phyloP scores from a whole-genome alignment of 2,329 filamentous ascomycete species.

The Penicillium sp. region DNA sequence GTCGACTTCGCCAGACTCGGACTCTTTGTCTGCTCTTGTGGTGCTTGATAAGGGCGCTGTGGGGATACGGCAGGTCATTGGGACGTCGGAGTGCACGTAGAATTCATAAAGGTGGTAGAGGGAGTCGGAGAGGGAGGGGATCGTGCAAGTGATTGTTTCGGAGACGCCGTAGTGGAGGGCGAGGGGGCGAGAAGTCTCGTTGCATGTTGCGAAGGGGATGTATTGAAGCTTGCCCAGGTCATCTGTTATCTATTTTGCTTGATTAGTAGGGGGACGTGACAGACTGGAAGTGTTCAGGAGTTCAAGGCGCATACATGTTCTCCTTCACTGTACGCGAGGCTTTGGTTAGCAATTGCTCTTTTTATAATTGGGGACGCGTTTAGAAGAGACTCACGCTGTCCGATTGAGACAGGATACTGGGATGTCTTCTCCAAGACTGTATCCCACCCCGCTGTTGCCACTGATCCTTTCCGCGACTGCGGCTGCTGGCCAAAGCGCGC shows the following conservation, averaged over 20 bases:
- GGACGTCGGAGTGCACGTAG: conserved; percentile 96
- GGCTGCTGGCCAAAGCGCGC: conserved; percentile 21
- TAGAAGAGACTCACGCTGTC: conserved; percentile 58
- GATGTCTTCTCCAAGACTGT: conserved; percentile 60
- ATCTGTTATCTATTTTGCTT: conserved; percentile 62
- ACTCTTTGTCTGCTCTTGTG: conserved; percentile 30
- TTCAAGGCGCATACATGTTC: conserved; percentile 23
- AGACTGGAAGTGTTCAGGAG: conserved; percentile 9
- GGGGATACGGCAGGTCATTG: conserved; percentile 85
- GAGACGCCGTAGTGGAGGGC: conserved; percentile 78
- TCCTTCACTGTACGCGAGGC: conserved; percentile 13
- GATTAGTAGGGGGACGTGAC: conserved; percentile 2
- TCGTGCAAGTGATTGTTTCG: conserved; percentile 59
- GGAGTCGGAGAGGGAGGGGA: conserved; percentile 52
- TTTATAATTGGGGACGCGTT: background rate
- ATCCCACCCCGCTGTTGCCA: conserved; percentile 29
- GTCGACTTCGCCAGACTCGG: conserved; percentile 51
- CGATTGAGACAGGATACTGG: conserved; percentile 72
- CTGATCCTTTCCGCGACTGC: conserved; percentile 24
- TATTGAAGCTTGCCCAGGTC: conserved; percentile 80
- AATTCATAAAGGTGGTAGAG: conserved; percentile 66
- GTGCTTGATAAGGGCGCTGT: conserved; percentile 60
- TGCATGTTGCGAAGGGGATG: conserved; percentile 85
- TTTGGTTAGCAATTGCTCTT: conserved; percentile 5
- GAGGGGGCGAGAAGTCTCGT: conserved; percentile 79